Base-by-base conservation (phyloP, 768 basidiomycete species). In the Rhizopogon rudus region DNA sequence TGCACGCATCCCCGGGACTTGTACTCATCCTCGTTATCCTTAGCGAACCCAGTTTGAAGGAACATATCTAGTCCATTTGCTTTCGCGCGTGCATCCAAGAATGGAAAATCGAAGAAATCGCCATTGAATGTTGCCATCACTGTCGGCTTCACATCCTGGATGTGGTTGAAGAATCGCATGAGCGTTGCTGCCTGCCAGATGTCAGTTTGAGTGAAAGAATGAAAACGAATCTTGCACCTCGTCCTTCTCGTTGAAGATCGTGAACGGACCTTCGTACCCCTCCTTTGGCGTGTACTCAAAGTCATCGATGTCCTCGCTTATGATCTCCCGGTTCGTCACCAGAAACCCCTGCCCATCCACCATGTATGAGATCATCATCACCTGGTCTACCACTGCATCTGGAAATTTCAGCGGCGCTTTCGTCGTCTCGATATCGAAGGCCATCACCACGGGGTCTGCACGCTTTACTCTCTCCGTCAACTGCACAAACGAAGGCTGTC, bases 321-420 rank as follows among this genome's bases (percentile, higher is more conserved):
- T 93, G 50, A 98, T 98, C 61, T 99, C 97, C 42, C 97, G 81
- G 64, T 98, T 98, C 20, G 93, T 97, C 71, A 99, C 98, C 58
- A 99, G 82, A 67, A 90, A 99, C 0, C 97, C 97, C 69, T 95
- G 92, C 0, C 94, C 96, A 67, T 99, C 97, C 16, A 99, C 77
- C 95, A 99, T 98, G 73, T 98, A 99, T 43, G 97, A 99, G 60
- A 99, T 98, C 97, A 99, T 99, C 96, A 99, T 99, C 63, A 99
- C 93, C 68, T 98, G 95, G 75, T 98, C 97, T 25, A 92, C 87
- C 6, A 84, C 82, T 62, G 94, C 88, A 74, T 98, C 97, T 1
- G 97, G 96, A 67, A 98, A 98, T 71, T 98, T 98, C 63, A 98
- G 83, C n/a, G 97, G 96, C n/a, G 92, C 89, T 73, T 99, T 99